phyloP scores from a whole-genome alignment of 352 stramenopile species.

The Phytophthora sp. region DNA sequence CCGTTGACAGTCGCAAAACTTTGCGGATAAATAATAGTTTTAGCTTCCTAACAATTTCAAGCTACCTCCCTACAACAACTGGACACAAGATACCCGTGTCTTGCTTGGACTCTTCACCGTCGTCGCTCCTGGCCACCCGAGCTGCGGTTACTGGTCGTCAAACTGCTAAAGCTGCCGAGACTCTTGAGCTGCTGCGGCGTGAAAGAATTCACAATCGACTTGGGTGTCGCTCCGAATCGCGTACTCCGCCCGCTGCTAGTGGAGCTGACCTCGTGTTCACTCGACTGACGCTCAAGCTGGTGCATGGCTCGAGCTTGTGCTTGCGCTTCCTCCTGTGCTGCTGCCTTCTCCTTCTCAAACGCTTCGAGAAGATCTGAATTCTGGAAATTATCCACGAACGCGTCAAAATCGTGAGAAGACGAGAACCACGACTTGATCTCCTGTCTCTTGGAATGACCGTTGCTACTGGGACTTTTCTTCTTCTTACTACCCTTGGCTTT shows the following conservation, averaged over 20 bases:
- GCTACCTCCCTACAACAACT: slow-evolving; percentile 17
- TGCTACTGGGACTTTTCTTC: slow-evolving; percentile 52
- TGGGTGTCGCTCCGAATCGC: slow-evolving; percentile 40
- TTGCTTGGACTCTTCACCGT: slow-evolving; percentile 21
- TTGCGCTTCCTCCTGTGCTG: slow-evolving; percentile 35
- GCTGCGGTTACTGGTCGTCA: slow-evolving; percentile 40
- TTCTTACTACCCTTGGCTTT: slow-evolving; percentile 56
- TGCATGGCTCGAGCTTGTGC: slow-evolving; percentile 38
- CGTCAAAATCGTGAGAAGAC: slow-evolving; percentile 82
- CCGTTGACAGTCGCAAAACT: slow-evolving; percentile 43
- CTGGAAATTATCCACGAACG: slow-evolving; percentile 80
- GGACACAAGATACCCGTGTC: slow-evolving; percentile 15
- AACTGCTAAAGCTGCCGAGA: slow-evolving; percentile 73
- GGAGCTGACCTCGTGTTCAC: slow-evolving; percentile 44
- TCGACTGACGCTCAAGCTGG: slow-evolving; percentile 42
- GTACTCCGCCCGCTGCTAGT: slow-evolving; percentile 47
- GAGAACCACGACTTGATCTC: slow-evolving; percentile 89
- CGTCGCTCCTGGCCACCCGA: slow-evolving; percentile 36
- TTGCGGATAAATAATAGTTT: slow-evolving; percentile 63
- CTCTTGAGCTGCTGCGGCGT: slow-evolving; percentile 57
- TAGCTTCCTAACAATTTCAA: slow-evolving; percentile 36
- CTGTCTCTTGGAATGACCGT: slow-evolving; percentile 73
- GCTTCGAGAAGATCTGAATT: slow-evolving; percentile 52
- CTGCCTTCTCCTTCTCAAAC: slow-evolving; percentile 53
- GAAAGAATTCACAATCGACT: slow-evolving; percentile 47